A percentile compares a stretch with the other conserved stretches of the same genome.
phyloP scores from a whole-genome alignment of 352 stramenopile species.

The Phytophthora rubi region DNA sequence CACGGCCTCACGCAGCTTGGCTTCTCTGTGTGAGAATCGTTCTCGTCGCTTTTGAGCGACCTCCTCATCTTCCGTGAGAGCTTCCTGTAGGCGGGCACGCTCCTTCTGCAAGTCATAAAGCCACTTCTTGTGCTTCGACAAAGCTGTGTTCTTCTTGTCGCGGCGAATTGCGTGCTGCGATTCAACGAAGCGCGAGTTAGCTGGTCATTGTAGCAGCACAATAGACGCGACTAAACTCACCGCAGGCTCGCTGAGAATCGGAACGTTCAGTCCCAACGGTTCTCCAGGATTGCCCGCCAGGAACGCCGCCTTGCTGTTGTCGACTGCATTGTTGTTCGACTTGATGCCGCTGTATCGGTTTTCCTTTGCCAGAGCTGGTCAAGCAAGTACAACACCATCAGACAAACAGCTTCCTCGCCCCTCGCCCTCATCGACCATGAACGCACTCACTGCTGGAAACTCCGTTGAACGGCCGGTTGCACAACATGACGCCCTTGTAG shows the following conservation, averaged over 20 bases:
- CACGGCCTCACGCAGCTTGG: slow-evolving; percentile 73
- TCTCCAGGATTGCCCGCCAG: slow-evolving; percentile 72
- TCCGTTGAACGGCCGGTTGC: slow-evolving; percentile 93
- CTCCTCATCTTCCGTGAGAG: slow-evolving; percentile 78
- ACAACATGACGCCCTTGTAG: slow-evolving; percentile 97
- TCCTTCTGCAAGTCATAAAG: slow-evolving; percentile 93
- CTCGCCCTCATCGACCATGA: background rate
- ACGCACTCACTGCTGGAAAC: slow-evolving; percentile 68
- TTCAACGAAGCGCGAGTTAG: background rate
- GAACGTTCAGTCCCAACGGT: slow-evolving; percentile 80
- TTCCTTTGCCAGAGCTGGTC: slow-evolving; percentile 66
- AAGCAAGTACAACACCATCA: slow-evolving; percentile 10
- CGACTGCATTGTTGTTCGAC: slow-evolving; percentile 44
- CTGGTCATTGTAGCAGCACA: background rate
- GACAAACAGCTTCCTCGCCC: background rate
- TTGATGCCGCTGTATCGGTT: slow-evolving; percentile 35
- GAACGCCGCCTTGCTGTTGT: slow-evolving; percentile 75
- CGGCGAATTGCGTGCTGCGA: slow-evolving; percentile 76
- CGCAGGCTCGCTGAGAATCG: slow-evolving; percentile 73
- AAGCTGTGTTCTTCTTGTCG: slow-evolving; percentile 91
- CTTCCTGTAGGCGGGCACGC: slow-evolving; percentile 81
- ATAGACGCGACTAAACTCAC: slow-evolving; percentile 32
- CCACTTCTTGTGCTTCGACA: slow-evolving; percentile 95
- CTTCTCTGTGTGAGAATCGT: slow-evolving; percentile 78
- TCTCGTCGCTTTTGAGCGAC: slow-evolving; percentile 73